These are phyloP conservation scores for Neofusicoccum umdonicola DNA, from an alignment of 2,329 filamentous ascomycete genomes.

Conservation along the genomic window DNA sequence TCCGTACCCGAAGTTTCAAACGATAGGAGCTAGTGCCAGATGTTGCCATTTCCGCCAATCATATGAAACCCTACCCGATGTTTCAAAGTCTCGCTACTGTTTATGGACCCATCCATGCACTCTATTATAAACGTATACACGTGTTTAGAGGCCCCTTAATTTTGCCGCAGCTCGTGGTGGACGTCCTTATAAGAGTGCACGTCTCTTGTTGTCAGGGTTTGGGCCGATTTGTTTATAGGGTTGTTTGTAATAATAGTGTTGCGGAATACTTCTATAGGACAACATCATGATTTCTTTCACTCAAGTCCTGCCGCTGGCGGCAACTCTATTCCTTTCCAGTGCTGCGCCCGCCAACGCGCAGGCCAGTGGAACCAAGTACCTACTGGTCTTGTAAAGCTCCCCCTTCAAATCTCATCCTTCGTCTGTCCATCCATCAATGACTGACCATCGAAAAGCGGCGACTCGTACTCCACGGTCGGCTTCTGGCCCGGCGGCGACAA, in stretches of 20 bases:
- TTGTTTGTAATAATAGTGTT: background rate
- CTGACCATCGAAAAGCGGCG: constrained; percentile 21
- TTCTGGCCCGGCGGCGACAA: constrained; percentile 22
- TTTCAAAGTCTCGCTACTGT: background rate
- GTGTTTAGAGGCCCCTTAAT: constrained; percentile 1
- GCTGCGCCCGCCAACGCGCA: background rate
- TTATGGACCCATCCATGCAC: background rate
- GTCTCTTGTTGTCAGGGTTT: background rate
- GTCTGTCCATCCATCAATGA: background rate
- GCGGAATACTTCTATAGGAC: background rate
- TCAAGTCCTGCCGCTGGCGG: constrained; percentile 7
- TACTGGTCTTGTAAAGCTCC: constrained; percentile 1
- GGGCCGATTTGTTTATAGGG: background rate
- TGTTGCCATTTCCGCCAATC: constrained; percentile 13
- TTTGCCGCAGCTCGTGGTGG: background rate
- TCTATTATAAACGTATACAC: constrained; percentile 9
- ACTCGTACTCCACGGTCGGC: constrained; percentile 25
- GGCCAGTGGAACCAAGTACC: constrained; percentile 2
- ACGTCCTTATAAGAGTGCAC: background rate
- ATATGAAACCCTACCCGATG: background rate
- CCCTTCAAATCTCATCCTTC: background rate
- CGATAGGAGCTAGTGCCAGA: background rate
- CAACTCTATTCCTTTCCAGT: constrained; percentile 7
- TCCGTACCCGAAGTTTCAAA: constrained; percentile 4
- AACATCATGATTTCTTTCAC: background rate